These are phyloP conservation scores for Violaceomyces palustris DNA, from an alignment of 1,284 basidiomycete genomes.

Conservation along the genomic window DNA sequence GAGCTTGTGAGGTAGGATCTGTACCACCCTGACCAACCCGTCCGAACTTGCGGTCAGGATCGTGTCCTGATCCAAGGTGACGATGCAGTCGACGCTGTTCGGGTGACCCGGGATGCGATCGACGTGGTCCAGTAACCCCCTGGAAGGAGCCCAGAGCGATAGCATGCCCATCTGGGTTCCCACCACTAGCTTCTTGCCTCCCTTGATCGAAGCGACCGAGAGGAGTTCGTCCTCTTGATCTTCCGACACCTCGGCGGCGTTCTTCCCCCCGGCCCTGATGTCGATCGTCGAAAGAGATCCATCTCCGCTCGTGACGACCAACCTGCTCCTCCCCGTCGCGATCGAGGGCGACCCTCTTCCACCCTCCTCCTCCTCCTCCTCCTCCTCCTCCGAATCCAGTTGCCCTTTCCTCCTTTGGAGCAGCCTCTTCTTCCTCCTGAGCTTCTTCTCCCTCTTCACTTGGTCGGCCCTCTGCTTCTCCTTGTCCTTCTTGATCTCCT, in stretches of 20 bases:
- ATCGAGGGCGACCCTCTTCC: background rate
- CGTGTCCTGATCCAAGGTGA: conserved; percentile 62
- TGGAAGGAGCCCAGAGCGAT: conserved; percentile 78
- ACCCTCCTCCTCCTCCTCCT: background rate
- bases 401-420: background rate
- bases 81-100: conserved; percentile 64
- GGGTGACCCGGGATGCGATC: conserved; percentile 81
- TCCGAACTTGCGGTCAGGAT: conserved; percentile 90
- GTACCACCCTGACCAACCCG: conserved; percentile 80
- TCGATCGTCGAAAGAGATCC: conserved; percentile 87
- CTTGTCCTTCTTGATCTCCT: conserved; percentile 4
- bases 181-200: conserved; percentile 73
- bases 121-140: conserved; percentile 86
- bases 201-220: conserved; percentile 75
- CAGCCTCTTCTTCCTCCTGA: conserved; percentile 3
- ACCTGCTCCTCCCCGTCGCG: conserved; percentile 14
- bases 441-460: conserved; percentile 11
- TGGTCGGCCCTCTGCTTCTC: conserved; percentile 11
- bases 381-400: conserved; percentile 1
- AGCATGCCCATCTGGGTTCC: conserved; percentile 88
- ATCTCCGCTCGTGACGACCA: conserved; percentile 63
- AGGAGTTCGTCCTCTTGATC: conserved; percentile 94
- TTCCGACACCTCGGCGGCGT: conserved; percentile 72
- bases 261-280: conserved; percentile 21
- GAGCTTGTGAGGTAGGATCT: conserved; percentile 82